phyloP scores from a whole-genome alignment of 495 filamentous ascomycete species.

The Jackrogersella multiformis region DNA sequence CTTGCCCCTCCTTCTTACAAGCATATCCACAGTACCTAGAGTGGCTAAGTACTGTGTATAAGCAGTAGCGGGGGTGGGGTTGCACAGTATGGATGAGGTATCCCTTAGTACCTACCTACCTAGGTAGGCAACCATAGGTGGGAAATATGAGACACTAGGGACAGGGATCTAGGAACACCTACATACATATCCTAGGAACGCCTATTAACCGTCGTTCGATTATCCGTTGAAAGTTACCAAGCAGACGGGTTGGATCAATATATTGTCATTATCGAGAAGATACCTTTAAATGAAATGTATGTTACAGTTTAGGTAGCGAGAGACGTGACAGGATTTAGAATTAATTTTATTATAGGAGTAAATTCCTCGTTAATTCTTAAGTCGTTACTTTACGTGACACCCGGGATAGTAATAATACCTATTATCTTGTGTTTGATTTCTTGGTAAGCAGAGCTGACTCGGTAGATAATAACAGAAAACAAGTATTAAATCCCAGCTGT shows the following conservation, averaged over 20 bases:
- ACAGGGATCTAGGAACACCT: neutral
- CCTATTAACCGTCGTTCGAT: conserved; percentile 9
- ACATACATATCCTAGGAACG: conserved; percentile 1
- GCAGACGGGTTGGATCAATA: conserved; percentile 24
- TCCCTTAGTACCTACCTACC: neutral
- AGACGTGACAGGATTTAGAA: neutral
- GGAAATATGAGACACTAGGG: neutral
- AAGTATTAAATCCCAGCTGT: no score
- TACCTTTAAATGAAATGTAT: neutral
- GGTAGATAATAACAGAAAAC: no score
- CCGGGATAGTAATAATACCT: no score
- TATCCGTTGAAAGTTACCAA: conserved; percentile 27
- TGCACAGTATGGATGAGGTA: conserved; percentile 7
- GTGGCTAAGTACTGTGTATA: neutral
- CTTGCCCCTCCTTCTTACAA: conserved; percentile 30
- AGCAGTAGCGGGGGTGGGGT: neutral
- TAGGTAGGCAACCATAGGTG: neutral
- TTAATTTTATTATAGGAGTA: no score
- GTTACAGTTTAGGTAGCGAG: no score
- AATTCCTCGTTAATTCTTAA: no score
- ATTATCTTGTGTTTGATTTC: no score
- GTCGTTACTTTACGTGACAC: no score
- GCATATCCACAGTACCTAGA: conserved; percentile 3
- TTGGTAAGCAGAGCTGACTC: no score
- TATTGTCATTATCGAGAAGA: conserved; percentile 3